A percentile compares a stretch with the other conserved stretches of the same genome.
These are phyloP conservation scores for Cladophialophora exuberans DNA, from an alignment of 2,329 filamentous ascomycete species.

Conservation along the genomic window DNA sequence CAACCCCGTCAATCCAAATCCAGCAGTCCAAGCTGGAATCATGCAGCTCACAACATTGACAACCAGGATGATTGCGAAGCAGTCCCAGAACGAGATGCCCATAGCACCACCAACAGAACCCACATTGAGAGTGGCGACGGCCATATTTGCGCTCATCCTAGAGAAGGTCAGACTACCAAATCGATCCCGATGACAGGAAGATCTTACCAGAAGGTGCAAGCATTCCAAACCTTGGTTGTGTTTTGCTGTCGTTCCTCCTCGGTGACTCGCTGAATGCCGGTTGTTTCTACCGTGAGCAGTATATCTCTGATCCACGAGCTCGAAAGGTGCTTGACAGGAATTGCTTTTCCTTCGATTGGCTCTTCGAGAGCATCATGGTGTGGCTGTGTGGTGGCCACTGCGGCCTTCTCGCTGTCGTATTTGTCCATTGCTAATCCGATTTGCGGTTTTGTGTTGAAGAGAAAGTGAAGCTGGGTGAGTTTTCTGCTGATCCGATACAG, in stretches of 20 bases:
- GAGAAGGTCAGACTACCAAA: neutral
- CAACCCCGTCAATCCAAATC: conserved; percentile 41
- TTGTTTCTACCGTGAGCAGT: conserved; percentile 6
- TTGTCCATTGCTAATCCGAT: neutral
- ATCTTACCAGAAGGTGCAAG: conserved; percentile 10
- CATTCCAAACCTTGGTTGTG: conserved; percentile 4
- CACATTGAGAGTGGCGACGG: conserved; percentile 11
- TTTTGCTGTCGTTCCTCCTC: conserved; percentile 6
- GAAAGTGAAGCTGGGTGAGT: neutral
- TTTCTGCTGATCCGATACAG: neutral
- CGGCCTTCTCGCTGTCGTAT: neutral
- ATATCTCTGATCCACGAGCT: conserved; percentile 3
- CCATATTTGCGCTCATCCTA: conserved; percentile 12
- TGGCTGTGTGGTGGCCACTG: neutral
- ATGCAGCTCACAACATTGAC: conserved; percentile 41
- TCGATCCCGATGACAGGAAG: neutral
- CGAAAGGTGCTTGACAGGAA: neutral
- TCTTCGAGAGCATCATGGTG: conserved; percentile 3
- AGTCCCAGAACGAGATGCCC: conserved; percentile 40
- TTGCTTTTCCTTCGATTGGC: conserved; percentile 2
- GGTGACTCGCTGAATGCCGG: conserved; percentile 6
- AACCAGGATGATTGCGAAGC: conserved; percentile 41
- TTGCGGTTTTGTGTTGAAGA: neutral
- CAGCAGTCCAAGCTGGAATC: conserved; percentile 31
- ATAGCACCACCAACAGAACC: conserved; percentile 6